Percentiles rank a stretch among this genome's conserved stretches.
These are phyloP conservation scores for Yamadazyma kanchanaburiensis DNA, from an alignment of 1,139 yeast genomes.

Conservation along the genomic window DNA sequence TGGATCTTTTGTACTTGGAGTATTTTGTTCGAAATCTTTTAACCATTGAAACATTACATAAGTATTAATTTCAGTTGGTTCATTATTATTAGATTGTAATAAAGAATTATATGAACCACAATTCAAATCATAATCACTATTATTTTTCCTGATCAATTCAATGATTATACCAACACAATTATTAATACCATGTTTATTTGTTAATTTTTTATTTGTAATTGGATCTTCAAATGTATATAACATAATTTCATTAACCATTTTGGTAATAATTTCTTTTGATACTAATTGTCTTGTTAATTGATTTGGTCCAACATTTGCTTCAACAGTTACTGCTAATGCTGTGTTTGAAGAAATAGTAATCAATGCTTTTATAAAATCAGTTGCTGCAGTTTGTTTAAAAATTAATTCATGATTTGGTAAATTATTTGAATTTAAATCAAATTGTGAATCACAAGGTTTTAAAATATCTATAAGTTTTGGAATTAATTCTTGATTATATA, in stretches of 20 bases:
- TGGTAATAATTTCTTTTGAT: constrained; percentile 31
- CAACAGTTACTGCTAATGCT: constrained; percentile 44
- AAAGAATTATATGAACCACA: constrained; percentile 40
- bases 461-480: constrained; percentile 50
- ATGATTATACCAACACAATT: constrained; percentile 48
- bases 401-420: constrained; percentile 37
- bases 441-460: constrained; percentile 41
- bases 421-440: constrained; percentile 9
- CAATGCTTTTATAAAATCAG: constrained; percentile 91
- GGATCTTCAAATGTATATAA: constrained; percentile 20
- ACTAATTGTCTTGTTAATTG: constrained; percentile 45
- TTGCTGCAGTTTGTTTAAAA: constrained; percentile 87
- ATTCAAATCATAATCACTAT: constrained; percentile 46
- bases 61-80: constrained; percentile 38
- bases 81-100: constrained; percentile 28
- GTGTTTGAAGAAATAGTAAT: constrained; percentile 85
- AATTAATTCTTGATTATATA: constrained; percentile 49
- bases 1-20: constrained; percentile 47
- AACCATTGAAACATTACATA: constrained; percentile 47
- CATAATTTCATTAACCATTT: constrained; percentile 42
- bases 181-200: constrained; percentile 46
- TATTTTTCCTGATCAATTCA: constrained; percentile 45
- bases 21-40: constrained; percentile 46
- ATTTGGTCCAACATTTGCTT: constrained; percentile 48
- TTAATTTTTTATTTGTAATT: constrained; percentile 14